phyloP scores from a whole-genome alignment of 2,329 filamentous ascomycete genomes.

The Corinectria fuckeliana region DNA sequence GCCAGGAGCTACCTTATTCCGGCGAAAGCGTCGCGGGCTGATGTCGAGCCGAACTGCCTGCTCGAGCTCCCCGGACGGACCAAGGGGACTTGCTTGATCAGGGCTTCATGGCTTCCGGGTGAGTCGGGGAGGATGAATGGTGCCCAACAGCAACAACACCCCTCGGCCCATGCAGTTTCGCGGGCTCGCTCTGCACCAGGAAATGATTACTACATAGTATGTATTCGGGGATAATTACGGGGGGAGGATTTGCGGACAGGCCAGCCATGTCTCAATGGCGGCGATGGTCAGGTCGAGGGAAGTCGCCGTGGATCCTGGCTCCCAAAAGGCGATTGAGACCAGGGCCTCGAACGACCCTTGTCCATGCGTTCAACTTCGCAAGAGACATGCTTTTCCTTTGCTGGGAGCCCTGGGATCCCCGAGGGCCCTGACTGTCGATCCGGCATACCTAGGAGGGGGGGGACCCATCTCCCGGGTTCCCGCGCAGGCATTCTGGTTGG shows the following conservation, averaged over 20 bases:
- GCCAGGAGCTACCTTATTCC: background rate
- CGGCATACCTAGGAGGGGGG: background rate
- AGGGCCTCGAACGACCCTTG: conserved; percentile 10
- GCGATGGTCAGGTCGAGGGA: background rate
- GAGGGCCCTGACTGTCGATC: background rate
- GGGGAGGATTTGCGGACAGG: background rate
- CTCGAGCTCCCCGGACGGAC: too few relatives aligned
- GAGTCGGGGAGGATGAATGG: too few relatives aligned
- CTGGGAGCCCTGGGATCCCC: conserved; percentile 3
- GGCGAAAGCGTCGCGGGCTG: background rate
- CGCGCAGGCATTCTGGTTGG: background rate
- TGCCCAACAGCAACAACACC: too few relatives aligned
- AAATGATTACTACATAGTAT: too few relatives aligned
- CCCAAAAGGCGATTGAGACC: conserved; percentile 8
- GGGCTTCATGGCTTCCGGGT: too few relatives aligned
- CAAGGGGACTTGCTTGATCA: too few relatives aligned
- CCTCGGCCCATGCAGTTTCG: too few relatives aligned
- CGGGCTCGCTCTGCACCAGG: too few relatives aligned
- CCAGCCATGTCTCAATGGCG: conserved; percentile 14
- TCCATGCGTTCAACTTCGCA: conserved; percentile 1
- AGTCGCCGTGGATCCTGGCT: conserved; percentile 9
- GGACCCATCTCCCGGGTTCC: background rate
- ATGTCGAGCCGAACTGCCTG: too few relatives aligned
- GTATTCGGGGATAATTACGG: background rate
- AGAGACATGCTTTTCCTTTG: conserved; percentile 1